These are phyloP conservation scores for Pyrenochaeta sp. DNA, from an alignment of 2,329 filamentous ascomycete genomes.

Conservation along the genomic window DNA sequence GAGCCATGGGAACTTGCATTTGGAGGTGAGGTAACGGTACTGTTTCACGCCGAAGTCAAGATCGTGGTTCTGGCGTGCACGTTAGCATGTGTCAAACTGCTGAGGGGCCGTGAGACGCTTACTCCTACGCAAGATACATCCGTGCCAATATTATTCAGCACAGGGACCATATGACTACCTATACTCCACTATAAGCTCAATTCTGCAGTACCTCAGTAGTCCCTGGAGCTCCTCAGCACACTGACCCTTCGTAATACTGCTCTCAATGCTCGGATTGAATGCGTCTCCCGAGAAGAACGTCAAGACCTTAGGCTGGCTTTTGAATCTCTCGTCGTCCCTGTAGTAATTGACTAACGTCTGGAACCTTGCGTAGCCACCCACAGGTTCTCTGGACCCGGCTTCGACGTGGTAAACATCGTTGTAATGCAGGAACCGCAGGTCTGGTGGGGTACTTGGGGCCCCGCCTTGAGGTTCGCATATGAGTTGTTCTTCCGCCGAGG, in stretches of 20 bases:
- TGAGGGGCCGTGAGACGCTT: slow-evolving; percentile 46
- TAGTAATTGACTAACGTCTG: slow-evolving; percentile 82
- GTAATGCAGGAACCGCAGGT: slow-evolving; percentile 85
- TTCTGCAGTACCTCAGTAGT: background rate
- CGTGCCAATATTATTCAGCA: slow-evolving; percentile 80
- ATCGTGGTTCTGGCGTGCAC: slow-evolving; percentile 75
- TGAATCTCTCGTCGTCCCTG: slow-evolving; percentile 66
- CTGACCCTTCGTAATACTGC: slow-evolving; percentile 82
- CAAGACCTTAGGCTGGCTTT: slow-evolving; percentile 70
- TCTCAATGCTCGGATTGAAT: slow-evolving; percentile 91
- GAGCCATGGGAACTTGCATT: slow-evolving; percentile 89
- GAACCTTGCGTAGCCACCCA: slow-evolving; percentile 83
- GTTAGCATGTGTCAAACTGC: slow-evolving; percentile 18
- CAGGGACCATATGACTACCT: slow-evolving; percentile 86
- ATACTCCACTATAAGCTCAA: background rate
- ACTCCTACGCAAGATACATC: slow-evolving; percentile 84
- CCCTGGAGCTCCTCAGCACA: background rate
- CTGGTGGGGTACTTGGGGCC: slow-evolving; percentile 62
- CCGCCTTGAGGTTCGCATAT: slow-evolving; percentile 55
- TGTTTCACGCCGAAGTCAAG: slow-evolving; percentile 89
- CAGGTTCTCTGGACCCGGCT: slow-evolving; percentile 76
- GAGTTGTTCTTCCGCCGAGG: slow-evolving; percentile 44
- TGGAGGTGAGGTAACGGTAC: slow-evolving; percentile 74
- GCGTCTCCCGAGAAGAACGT: slow-evolving; percentile 92
- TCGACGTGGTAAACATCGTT: slow-evolving; percentile 96